A percentile compares a stretch with the other conserved stretches of the same genome.
These are phyloP conservation scores for Hypoxylon sp. DNA, from an alignment of 2,329 filamentous ascomycete genomes.

Conservation along the genomic window DNA sequence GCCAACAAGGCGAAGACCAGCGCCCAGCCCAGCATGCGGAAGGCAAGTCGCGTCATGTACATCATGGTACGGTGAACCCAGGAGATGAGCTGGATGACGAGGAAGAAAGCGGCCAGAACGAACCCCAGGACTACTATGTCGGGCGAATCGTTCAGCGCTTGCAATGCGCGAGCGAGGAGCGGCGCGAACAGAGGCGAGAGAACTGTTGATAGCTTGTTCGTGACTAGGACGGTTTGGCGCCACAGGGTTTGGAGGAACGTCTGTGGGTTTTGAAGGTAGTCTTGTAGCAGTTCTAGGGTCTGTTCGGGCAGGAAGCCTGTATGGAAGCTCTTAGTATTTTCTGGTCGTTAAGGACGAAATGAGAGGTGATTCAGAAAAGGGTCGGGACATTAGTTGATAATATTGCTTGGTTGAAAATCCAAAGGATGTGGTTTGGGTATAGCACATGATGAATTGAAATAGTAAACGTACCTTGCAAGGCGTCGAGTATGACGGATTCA, in stretches of 20 bases:
- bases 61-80: constrained; percentile 80
- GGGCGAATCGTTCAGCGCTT: constrained; percentile 58
- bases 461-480: constrained; percentile 50
- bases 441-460: not conserved
- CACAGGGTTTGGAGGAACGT: constrained; percentile 62
- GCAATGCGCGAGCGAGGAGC: constrained; percentile 58
- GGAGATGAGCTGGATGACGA: constrained; percentile 76
- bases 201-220: constrained; percentile 46
- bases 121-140: constrained; percentile 63
- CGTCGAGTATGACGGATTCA: constrained; percentile 50
- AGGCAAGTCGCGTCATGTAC: constrained; percentile 80
- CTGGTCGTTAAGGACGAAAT: constrained; percentile 8
- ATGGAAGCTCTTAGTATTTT: not conserved
- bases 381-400: not conserved
- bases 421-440: not conserved
- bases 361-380: not conserved
- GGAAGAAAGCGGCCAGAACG: constrained; percentile 69
- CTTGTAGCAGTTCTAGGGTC: constrained; percentile 61
- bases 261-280: constrained; percentile 61
- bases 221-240: constrained; percentile 54
- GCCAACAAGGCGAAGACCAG: constrained; percentile 68
- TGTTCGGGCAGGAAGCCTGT: constrained; percentile 63
- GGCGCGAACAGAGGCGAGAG: constrained; percentile 62
- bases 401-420: not conserved
- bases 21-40: constrained; percentile 76